Base-by-base conservation (phyloP, 2,329 filamentous ascomycete species). In the Bipolaris gigantea region DNA sequence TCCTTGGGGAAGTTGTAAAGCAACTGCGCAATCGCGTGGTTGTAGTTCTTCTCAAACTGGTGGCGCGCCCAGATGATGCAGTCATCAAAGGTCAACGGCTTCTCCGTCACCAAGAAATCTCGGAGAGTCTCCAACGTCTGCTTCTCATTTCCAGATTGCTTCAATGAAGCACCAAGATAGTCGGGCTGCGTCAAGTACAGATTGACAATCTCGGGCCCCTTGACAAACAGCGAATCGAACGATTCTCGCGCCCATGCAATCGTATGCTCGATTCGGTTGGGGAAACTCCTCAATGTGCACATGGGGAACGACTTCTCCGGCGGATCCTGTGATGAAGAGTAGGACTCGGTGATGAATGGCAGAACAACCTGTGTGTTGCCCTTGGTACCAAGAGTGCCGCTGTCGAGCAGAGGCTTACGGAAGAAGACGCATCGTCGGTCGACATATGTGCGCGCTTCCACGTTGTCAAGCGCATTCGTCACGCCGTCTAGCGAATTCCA, bases 271-370 rank as follows among this genome's bases (percentile, higher is more conserved):
- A 99, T 99, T 69, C 89, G 89, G 81, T 99, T 99, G 55, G 94
- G 94, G 81, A 99, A 99, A 76, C 92, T 97, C 71, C 90, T 86
- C 58, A 99, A 83, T 5, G 94, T 97, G 76, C 94, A 99, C 92
- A 97, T 97, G 0, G 94, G 94, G 83, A 99, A 97, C 1, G 94
- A 96, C 79, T 97, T 92, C 81, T 99, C 95, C 0, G 94, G 94
- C 1, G 94, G 94, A 73, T 99, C 95, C 73, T 97, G 93, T 18
- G 94, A 97, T 68, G 88, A 91, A 0, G 94, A 97, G 79, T 99
- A 99, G 1, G 94, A 97, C 76, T 99, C 95, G 0, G 94, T 97
- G 60, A 97, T 79, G 65, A 86, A 84, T 10, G 94, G 95, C 53
- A 99, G 83, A 44, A 99, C 87, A 55, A 99, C 94, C 72, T 99